Evolutionary conservation across 805 yeast species (phyloP), one percentile per base, ranked within the genome.

Genomic region (Kodamaea leandrae): DNA sequence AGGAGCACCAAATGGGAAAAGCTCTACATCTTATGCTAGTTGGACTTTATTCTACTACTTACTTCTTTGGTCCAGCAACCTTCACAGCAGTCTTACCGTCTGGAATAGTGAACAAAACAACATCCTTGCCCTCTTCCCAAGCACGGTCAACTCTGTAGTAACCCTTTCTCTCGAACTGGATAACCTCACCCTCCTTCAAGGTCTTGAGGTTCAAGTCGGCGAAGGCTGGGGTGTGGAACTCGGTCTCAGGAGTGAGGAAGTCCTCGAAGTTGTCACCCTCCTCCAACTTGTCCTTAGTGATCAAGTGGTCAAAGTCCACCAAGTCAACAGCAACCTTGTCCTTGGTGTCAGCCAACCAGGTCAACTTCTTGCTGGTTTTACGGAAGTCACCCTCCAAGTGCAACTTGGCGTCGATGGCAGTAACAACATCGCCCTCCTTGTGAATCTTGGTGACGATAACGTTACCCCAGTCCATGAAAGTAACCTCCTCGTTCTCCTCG

Each of bases 381-480:
- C 61, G 58, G 58, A 58, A 58, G 51, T 58, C 63, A 38, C 63
- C 63, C 39, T 58, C 63, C 55, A 58, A 55, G 47, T 58, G 60
- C 51, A 58, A 53, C 37, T 52, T 51, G 42, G 61, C 63, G 13
- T 57, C 61, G 33, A 58, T 50, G 8, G 50, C 44, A 47, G 46
- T 53, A 34, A 58, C 61, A 16, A 53, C 37, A 32, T 53, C 55
- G 27, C 55, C 61, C 18, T 52, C 53, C 45, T 45, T 53, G 45
- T 46, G 50, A 37, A 58, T 49, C 51, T 54, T 58, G 44, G 52
- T 41, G 38, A 57, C 47, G 41, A 58, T 57, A 10, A 55, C 63
- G 35, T 58, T 58, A 37, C 63, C 63, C 63, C 63, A 58, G 52
- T 58, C 63, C 63, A 58, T 58, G 46, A 58, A 57, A 20, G 63